A percentile compares a stretch with the other conserved stretches of the same genome.
Conservation (phyloP, 257 asterid species). For the Forsythia suspensa region DNA sequence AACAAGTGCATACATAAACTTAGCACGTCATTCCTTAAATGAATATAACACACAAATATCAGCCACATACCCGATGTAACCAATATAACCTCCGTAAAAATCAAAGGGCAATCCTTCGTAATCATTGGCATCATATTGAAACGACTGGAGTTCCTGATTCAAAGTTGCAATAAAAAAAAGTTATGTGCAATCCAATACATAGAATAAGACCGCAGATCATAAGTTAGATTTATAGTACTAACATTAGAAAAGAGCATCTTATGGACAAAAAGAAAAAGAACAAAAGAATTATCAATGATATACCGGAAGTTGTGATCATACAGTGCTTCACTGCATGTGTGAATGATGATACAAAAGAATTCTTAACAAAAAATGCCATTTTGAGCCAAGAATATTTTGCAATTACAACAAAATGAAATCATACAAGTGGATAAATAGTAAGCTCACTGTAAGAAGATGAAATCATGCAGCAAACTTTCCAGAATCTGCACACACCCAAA, state of each 20-base stretch:
- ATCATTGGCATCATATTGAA: constrained; percentile 71
- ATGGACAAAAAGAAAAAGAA: neutral
- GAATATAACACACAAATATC: neutral
- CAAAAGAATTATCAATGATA: neutral
- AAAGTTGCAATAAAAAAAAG: neutral
- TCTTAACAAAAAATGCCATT: neutral
- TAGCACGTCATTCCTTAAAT: no score
- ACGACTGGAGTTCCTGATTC: constrained; percentile 81
- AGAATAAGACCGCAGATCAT: neutral
- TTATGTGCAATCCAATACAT: neutral
- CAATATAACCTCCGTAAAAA: constrained; percentile 90
- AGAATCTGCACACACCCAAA: neutral
- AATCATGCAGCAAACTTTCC: neutral
- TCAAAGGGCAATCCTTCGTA: constrained; percentile 91
- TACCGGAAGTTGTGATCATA: neutral
- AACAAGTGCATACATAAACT: no score
- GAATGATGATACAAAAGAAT: neutral
- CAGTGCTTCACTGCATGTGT: neutral
- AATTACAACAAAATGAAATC: neutral
- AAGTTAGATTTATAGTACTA: neutral
- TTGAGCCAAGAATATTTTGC: neutral
- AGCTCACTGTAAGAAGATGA: neutral
- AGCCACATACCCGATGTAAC: constrained; percentile 80
- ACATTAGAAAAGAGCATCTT: neutral
- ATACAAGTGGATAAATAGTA: neutral